These are phyloP conservation scores for cucumber (Cucumis sativus) DNA, from an alignment of 306 rosid species.

Conservation along the genomic window Cucumber_9930_V3 NC_026659.2:28450501-28451000, in stretches of 20 bases:
- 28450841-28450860: neutral
- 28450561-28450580: conserved; percentile 16
- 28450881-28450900: conserved; percentile 15
- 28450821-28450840: conserved; percentile 4
- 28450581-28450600: conserved; percentile 9
- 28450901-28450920: conserved; percentile 20
- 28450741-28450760: neutral
- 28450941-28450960: conserved; percentile 17
- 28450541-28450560: conserved; percentile 14
- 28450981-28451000: conserved; percentile 13
- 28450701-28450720: neutral
- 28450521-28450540: conserved; percentile 8
- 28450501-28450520: conserved; percentile 9
- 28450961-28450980: conserved; percentile 7
- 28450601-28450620: conserved; percentile 19
- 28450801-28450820: conserved; percentile 20
- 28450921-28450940: conserved; percentile 18
- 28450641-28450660: conserved; percentile 23
- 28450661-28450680: conserved; percentile 13
- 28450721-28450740: neutral
- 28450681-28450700: neutral
- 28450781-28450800: conserved; percentile 11
- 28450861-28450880: neutral
- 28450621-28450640: conserved; percentile 26
- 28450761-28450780: neutral